phyloP scores from a whole-genome alignment of 192 early-diverging fungal genomes.

The Coemansia sp. region DNA sequence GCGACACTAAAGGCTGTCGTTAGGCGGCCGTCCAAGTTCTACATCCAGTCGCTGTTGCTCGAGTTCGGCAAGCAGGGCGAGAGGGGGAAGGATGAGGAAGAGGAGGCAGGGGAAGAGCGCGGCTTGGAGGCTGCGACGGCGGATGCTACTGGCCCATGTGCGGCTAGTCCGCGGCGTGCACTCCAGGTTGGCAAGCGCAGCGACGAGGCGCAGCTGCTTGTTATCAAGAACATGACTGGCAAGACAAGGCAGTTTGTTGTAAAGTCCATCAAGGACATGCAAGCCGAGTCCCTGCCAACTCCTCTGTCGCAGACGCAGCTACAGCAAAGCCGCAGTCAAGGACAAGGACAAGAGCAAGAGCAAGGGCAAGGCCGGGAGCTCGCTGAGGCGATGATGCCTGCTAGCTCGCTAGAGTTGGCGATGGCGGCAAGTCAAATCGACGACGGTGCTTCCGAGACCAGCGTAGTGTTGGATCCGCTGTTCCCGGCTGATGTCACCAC shows the following conservation, averaged over 20 bases:
- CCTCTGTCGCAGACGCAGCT: background rate
- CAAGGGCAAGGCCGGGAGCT: background rate
- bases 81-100: too few relatives aligned
- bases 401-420: background rate
- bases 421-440: background rate
- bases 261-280: slow-evolving; percentile 5
- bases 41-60: slow-evolving; percentile 70
- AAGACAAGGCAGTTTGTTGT: slow-evolving; percentile 73
- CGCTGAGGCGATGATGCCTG: background rate
- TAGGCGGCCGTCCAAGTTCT: slow-evolving; percentile 85
- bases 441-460: background rate
- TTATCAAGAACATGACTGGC: slow-evolving; percentile 83
- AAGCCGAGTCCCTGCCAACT: background rate
- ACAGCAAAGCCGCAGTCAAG: background rate
- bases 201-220: slow-evolving; percentile 61
- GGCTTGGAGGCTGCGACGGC: background rate
- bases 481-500: slow-evolving; percentile 28
- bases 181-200: slow-evolving; percentile 64
- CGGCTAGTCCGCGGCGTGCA: background rate
- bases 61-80: slow-evolving; percentile 66
- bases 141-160: too few relatives aligned
- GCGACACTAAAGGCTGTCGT: slow-evolving; percentile 90
- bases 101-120: background rate
- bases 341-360: background rate
- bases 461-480: slow-evolving; percentile 19